Percentiles rank a stretch among this genome's conserved stretches.
These are phyloP conservation scores for Paramecium caudatum DNA, from an alignment of 73 alveolate species.

Conservation along the genomic window DNA sequence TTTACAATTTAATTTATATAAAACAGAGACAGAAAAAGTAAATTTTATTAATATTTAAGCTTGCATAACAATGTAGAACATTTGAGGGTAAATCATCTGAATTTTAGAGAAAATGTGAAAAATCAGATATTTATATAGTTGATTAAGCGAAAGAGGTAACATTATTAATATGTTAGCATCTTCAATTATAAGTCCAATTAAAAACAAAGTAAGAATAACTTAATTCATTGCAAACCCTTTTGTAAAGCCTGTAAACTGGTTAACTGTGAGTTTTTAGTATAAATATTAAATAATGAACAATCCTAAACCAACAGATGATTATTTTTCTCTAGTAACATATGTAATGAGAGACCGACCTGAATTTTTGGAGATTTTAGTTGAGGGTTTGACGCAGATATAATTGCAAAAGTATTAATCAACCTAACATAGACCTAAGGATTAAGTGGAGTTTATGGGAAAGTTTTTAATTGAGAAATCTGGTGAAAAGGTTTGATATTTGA, in stretches of 20 bases:
- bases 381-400: constrained; percentile 6
- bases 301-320: neutral
- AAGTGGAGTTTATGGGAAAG: constrained; percentile 48
- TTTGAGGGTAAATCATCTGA: neutral
- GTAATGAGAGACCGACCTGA: neutral
- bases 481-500: neutral
- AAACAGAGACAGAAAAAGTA: constrained; percentile 56
- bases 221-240: constrained; percentile 20
- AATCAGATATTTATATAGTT: constrained; percentile 33
- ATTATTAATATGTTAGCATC: neutral
- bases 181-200: neutral
- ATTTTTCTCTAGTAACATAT: neutral
- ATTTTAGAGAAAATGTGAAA: constrained; percentile 34
- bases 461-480: neutral
- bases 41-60: neutral
- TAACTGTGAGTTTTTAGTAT: neutral
- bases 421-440: neutral
- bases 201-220: constrained; percentile 3
- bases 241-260: neutral
- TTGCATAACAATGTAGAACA: neutral
- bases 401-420: neutral
- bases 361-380: neutral
- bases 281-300: neutral
- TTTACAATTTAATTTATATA: constrained; percentile 9
- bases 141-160: constrained; percentile 55